Conservation (phyloP, 768 basidiomycete species). For the Sarcomyxa edulis region DNA sequence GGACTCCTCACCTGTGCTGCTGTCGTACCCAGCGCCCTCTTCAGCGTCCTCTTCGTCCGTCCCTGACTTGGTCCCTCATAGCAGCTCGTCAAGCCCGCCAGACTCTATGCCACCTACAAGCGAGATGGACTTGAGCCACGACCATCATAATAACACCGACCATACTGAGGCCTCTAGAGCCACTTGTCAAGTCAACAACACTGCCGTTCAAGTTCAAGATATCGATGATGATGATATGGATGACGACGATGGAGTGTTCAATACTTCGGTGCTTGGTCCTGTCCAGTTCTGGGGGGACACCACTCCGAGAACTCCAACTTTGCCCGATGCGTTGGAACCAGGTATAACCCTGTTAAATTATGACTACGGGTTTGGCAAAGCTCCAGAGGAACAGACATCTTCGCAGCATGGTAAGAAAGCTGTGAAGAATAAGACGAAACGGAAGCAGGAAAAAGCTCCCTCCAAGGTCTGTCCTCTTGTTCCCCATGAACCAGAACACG, state of each 20-base stretch:
- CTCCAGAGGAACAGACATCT: conserved; percentile 21
- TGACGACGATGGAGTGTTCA: conserved; percentile 24
- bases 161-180: not conserved
- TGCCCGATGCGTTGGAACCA: conserved; percentile 25
- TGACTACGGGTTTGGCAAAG: conserved; percentile 20
- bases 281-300: conserved; percentile 39
- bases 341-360: conserved; percentile 33
- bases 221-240: conserved; percentile 11
- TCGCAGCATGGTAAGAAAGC: conserved; percentile 20
- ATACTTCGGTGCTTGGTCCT: conserved; percentile 31
- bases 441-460: conserved; percentile 18
- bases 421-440: conserved; percentile 8
- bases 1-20: conserved; percentile 1
- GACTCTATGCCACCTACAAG: conserved; percentile 32
- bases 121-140: conserved; percentile 22
- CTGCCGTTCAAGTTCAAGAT: conserved; percentile 28
- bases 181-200: conserved; percentile 29
- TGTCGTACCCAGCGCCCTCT: conserved; percentile 22
- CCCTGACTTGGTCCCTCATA: conserved; percentile 60
- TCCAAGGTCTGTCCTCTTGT: conserved; percentile 21
- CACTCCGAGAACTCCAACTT: no score
- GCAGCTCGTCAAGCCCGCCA: conserved; percentile 62
- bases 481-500: not conserved
- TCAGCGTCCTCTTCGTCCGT: conserved; percentile 37
- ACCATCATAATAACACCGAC: conserved; percentile 3